These are phyloP conservation scores for Drechslerella coelobrocha DNA, from an alignment of 2,329 filamentous ascomycete genomes.

Conservation along the genomic window DNA sequence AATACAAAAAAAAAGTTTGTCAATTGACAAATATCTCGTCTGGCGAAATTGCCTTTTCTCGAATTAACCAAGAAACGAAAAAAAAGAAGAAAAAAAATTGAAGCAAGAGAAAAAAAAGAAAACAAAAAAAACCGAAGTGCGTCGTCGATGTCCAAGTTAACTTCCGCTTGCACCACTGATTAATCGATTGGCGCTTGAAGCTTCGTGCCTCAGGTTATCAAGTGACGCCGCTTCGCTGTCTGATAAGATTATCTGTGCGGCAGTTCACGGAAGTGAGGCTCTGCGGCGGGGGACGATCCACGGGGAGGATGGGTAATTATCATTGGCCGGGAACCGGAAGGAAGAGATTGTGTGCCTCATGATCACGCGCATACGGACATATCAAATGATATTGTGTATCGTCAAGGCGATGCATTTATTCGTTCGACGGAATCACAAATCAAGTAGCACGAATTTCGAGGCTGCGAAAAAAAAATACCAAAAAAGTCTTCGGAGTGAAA, in stretches of 20 bases:
- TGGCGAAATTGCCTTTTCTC: background rate
- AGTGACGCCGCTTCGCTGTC: background rate
- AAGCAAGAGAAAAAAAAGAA: too few relatives aligned
- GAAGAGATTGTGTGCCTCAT: too few relatives aligned
- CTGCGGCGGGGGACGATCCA: conserved; percentile 1
- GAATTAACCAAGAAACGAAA: background rate
- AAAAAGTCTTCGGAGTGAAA: background rate
- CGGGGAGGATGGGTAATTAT: background rate
- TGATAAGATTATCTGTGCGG: background rate
- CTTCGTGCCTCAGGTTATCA: background rate
- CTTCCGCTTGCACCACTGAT: background rate
- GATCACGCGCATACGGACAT: background rate
- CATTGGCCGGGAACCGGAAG: background rate
- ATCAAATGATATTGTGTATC: background rate
- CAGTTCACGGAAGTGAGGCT: background rate
- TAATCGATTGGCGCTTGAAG: background rate
- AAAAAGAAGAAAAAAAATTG: too few relatives aligned
- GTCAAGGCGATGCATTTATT: background rate
- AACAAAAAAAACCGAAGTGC: too few relatives aligned
- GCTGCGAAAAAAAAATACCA: background rate
- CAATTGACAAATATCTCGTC: conserved; percentile 12
- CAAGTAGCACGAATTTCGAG: background rate
- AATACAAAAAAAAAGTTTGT: conserved; percentile 44
- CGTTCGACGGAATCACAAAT: conserved; percentile 4
- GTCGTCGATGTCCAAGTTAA: too few relatives aligned